Evolutionary conservation across 768 basidiomycete genomes (phyloP).

Genomic region (Termitomyces heimii): DNA sequence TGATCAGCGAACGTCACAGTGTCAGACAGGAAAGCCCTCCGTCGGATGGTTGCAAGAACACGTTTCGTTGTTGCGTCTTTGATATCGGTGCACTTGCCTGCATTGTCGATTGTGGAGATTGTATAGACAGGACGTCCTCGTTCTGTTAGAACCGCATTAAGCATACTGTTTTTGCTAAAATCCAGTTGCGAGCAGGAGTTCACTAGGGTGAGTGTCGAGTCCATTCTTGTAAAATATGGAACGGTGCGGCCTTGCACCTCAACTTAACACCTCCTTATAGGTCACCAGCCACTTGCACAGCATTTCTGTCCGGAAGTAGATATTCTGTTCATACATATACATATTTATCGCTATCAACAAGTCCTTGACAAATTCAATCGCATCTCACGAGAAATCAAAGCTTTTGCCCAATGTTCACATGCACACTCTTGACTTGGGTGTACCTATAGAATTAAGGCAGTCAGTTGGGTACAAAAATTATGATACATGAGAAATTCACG

Average conservation of each 20-base stretch:
- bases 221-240: constrained; percentile 1
- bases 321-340: no score
- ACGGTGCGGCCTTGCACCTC: not conserved
- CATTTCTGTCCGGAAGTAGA: no score
- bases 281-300: no score
- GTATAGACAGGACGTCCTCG: constrained; percentile 14
- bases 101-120: constrained; percentile 15
- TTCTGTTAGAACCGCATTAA: constrained; percentile 14
- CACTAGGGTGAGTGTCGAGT: constrained; percentile 9
- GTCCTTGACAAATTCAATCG: not conserved
- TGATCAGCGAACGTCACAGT: constrained; percentile 17
- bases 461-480: not conserved
- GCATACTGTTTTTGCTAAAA: constrained; percentile 17
- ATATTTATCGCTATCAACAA: no score
- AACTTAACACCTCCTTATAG: no score
- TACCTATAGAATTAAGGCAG: constrained; percentile 6
- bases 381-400: constrained; percentile 1
- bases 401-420: constrained; percentile 15
- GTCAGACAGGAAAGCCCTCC: constrained; percentile 14
- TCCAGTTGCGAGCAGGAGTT: constrained; percentile 13
- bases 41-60: constrained; percentile 14
- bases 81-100: constrained; percentile 15
- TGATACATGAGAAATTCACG: constrained; percentile 6
- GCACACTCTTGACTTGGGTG: constrained; percentile 19
- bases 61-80: constrained; percentile 13